Percentiles rank a stretch among this genome's conserved stretches.
Conservation (phyloP, 2,329 filamentous ascomycete species). For the Alternaria sp. region DNA sequence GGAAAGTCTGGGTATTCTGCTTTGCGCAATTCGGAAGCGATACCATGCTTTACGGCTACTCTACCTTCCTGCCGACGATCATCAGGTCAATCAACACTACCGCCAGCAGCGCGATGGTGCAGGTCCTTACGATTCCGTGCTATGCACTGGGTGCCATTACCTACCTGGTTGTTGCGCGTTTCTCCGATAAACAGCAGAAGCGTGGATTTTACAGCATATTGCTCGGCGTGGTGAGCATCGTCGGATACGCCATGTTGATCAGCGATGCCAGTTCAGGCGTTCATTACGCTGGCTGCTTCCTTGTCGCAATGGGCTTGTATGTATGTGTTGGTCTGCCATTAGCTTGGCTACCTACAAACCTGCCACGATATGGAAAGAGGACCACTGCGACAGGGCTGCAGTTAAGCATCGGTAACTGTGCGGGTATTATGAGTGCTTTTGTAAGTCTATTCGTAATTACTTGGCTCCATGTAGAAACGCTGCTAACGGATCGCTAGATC, state of each 20-base stretch:
- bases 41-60: slow-evolving; percentile 80
- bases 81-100: slow-evolving; percentile 69
- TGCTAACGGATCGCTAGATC: slow-evolving; percentile 43
- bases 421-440: slow-evolving; percentile 77
- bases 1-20: slow-evolving; percentile 76
- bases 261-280: slow-evolving; percentile 65
- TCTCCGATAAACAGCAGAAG: slow-evolving; percentile 71
- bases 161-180: slow-evolving; percentile 69
- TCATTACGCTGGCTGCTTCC: slow-evolving; percentile 77
- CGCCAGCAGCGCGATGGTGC: slow-evolving; percentile 70
- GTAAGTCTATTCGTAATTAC: slow-evolving; percentile 50
- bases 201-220: slow-evolving; percentile 69
- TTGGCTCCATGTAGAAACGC: background rate
- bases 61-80: slow-evolving; percentile 80
- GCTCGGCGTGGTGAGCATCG: slow-evolving; percentile 67
- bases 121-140: slow-evolving; percentile 79
- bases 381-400: slow-evolving; percentile 75
- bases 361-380: slow-evolving; percentile 77
- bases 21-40: slow-evolving; percentile 74
- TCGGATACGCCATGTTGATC: slow-evolving; percentile 73
- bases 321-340: slow-evolving; percentile 62
- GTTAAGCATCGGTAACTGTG: slow-evolving; percentile 71
- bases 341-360: slow-evolving; percentile 69
- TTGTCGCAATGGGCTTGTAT: slow-evolving; percentile 78
- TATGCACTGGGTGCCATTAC: slow-evolving; percentile 74